These are phyloP conservation scores for Alternaria angustiovoidea DNA, from an alignment of 2,329 filamentous ascomycete genomes.

Conservation along the genomic window DNA sequence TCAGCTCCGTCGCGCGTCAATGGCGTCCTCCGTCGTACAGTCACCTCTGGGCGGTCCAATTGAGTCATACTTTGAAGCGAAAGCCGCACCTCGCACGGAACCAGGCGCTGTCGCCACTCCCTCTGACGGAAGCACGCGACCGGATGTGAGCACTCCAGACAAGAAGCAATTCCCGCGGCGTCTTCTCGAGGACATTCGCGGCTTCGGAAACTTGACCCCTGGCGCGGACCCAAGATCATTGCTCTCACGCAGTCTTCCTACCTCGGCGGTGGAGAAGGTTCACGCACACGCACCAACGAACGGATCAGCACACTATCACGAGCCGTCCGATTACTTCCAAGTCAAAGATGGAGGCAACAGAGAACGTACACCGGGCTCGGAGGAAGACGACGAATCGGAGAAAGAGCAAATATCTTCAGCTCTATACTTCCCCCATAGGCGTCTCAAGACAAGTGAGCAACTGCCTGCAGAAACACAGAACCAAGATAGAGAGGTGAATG, in stretches of 20 bases:
- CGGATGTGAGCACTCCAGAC: constrained; percentile 7
- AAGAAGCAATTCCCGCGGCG: constrained; percentile 54
- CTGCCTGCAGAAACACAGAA: constrained; percentile 30
- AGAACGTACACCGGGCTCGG: constrained; percentile 46
- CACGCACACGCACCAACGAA: constrained; percentile 30
- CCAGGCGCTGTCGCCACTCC: constrained; percentile 8
- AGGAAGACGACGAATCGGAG: constrained; percentile 68
- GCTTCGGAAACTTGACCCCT: constrained; percentile 61
- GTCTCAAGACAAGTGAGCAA: constrained; percentile 55
- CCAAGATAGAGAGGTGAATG: constrained; percentile 37
- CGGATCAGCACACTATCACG: constrained; percentile 27
- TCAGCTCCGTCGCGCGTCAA: constrained; percentile 33
- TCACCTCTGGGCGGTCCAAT: constrained; percentile 31
- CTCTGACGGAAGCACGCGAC: constrained; percentile 1
- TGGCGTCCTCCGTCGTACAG: constrained; percentile 36
- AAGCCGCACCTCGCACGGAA: constrained; percentile 22
- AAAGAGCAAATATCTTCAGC: constrained; percentile 89
- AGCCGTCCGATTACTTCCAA: constrained; percentile 43
- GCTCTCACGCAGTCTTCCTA: constrained; percentile 61
- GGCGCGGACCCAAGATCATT: constrained; percentile 56
- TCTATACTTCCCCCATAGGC: constrained; percentile 80
- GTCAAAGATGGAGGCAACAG: constrained; percentile 24
- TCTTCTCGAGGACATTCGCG: constrained; percentile 65
- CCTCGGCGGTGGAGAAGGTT: constrained; percentile 46
- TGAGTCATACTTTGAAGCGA: constrained; percentile 41